phyloP scores from a whole-genome alignment of 2,329 filamentous ascomycete genomes.

The Apiospora aurea region DNA sequence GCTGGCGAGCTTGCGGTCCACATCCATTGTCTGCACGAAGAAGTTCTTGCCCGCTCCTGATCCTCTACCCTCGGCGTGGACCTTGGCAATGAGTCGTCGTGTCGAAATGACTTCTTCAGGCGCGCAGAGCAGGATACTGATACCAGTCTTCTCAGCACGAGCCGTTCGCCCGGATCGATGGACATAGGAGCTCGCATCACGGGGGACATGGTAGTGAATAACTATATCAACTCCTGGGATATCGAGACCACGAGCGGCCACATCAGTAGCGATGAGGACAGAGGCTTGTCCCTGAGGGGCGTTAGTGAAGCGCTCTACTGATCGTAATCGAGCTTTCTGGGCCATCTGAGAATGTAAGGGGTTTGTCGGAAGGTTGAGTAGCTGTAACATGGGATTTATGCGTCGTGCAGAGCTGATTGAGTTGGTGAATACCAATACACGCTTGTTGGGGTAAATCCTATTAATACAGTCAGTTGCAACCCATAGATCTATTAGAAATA shows the following conservation, averaged over 20 bases:
- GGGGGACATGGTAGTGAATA: conserved; percentile 93
- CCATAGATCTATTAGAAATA: too few relatives aligned
- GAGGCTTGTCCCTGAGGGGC: conserved; percentile 60
- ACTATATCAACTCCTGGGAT: conserved; percentile 90
- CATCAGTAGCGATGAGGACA: conserved; percentile 90
- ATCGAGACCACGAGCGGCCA: conserved; percentile 91
- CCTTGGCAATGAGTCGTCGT: conserved; percentile 82
- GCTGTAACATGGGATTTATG: conserved; percentile 82
- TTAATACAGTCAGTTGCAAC: too few relatives aligned
- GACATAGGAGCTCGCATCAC: conserved; percentile 86
- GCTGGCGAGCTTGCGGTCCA: conserved; percentile 80
- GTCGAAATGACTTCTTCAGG: conserved; percentile 91
- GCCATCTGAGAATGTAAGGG: conserved; percentile 93
- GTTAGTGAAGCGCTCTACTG: conserved; percentile 85
- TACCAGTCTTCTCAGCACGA: conserved; percentile 77
- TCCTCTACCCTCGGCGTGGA: conserved; percentile 67
- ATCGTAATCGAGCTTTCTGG: conserved; percentile 93
- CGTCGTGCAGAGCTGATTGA: conserved; percentile 92
- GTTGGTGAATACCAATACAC: conserved; percentile 92
- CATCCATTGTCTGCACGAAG: conserved; percentile 80
- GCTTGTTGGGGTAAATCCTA: conserved; percentile 69
- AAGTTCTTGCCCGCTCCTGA: conserved; percentile 61
- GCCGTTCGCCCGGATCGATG: conserved; percentile 95
- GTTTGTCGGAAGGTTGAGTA: conserved; percentile 77
- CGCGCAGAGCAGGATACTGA: conserved; percentile 86